These are phyloP conservation scores for Xylariaceae sp. DNA, from an alignment of 2,329 filamentous ascomycete species.

Conservation along the genomic window DNA sequence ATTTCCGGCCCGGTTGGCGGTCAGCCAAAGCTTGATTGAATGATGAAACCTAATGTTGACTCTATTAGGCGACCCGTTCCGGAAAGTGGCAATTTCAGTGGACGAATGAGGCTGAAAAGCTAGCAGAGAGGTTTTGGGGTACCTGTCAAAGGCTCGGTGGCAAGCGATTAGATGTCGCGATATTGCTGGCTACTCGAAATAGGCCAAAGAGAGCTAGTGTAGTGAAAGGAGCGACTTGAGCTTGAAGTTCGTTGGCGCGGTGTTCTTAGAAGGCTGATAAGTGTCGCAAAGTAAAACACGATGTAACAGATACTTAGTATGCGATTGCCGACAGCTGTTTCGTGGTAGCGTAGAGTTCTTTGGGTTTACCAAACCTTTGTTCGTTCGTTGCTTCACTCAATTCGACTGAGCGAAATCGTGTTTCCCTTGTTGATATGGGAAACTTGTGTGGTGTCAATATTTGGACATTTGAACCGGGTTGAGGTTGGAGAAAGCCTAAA, in stretches of 20 bases:
- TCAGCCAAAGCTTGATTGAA: constrained; percentile 10
- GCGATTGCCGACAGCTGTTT: constrained; percentile 6
- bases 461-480: constrained; percentile 14
- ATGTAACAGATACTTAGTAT: background rate
- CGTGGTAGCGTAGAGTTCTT: background rate
- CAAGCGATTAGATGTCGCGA: constrained; percentile 14
- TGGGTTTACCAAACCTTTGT: constrained; percentile 7
- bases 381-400: background rate
- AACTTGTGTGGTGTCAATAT: constrained; percentile 6
- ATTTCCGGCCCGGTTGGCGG: constrained; percentile 22
- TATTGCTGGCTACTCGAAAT: background rate
- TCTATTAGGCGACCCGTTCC: constrained; percentile 17
- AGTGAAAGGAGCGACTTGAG: constrained; percentile 32
- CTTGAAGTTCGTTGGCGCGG: constrained; percentile 7
- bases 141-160: constrained; percentile 13
- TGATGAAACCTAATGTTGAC: constrained; percentile 3
- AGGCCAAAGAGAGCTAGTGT: constrained; percentile 6
- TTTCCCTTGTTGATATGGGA: background rate
- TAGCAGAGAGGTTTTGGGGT: background rate
- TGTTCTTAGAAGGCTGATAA: background rate
- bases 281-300: constrained; percentile 1
- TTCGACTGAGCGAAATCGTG: background rate
- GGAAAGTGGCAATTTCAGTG: constrained; percentile 17
- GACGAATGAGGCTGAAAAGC: background rate
- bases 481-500: constrained; percentile 33